Conservation (phyloP, 768 basidiomycete genomes). For the Phlebiopsis flavidoalba region DNA sequence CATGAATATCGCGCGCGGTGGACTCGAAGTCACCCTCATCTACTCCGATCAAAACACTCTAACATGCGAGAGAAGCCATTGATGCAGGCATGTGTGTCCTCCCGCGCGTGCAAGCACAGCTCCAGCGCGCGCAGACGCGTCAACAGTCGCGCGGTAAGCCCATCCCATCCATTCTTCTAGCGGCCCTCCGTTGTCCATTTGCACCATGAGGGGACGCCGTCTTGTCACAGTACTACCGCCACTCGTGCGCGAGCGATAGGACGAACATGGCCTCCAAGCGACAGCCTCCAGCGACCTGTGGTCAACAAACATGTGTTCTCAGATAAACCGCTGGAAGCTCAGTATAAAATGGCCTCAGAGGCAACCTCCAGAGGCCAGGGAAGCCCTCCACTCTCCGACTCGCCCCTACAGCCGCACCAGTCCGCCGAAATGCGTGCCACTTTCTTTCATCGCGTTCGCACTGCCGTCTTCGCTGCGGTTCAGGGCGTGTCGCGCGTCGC, state of each 20-base stretch:
- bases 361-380: not conserved
- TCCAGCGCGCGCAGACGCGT: no score
- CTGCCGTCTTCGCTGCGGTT: constrained; percentile 7
- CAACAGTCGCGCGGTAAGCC: not conserved
- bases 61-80: not conserved
- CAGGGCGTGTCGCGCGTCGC: constrained; percentile 9
- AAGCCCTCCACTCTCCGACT: not conserved
- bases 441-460: constrained; percentile 6
- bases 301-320: not conserved
- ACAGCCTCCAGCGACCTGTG: not conserved
- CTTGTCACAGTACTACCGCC: not conserved
- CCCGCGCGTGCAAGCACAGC: not conserved
- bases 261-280: not conserved
- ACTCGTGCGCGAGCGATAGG: not conserved
- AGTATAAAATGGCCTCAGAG: not conserved
- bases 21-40: not conserved
- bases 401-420: not conserved
- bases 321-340: not conserved
- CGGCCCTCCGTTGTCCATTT: not conserved
- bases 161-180: not conserved
- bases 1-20: not conserved
- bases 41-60: no score
- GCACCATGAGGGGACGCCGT: not conserved
- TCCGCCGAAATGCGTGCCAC: not conserved
- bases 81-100: not conserved